Evolutionary conservation across 441 rosid species (phyloP).

Genomic region (Populus trichocarpa): DNA sequence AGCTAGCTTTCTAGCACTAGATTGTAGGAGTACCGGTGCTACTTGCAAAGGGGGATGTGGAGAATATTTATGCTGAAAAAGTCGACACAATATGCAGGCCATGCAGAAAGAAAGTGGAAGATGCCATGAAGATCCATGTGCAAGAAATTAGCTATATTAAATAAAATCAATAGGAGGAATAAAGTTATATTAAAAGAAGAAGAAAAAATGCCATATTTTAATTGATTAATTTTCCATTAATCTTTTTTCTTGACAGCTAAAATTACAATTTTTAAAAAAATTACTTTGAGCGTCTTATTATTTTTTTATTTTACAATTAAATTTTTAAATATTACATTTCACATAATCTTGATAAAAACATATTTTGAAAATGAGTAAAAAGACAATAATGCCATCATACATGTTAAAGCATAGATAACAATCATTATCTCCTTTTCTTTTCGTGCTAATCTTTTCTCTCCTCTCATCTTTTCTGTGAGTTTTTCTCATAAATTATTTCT

Average conservation of each 20-base stretch:
- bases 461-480: no score
- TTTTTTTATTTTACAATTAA: neutral
- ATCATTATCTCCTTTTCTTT: no score
- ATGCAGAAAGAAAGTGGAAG: slow-evolving; percentile 5
- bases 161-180: neutral
- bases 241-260: neutral
- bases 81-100: neutral
- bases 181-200: neutral
- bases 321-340: no score
- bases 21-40: neutral
- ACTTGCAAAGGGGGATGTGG: slow-evolving; percentile 4
- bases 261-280: no score
- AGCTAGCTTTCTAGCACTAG: neutral
- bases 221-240: neutral
- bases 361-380: no score
- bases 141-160: neutral
- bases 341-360: no score
- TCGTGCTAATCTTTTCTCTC: no score
- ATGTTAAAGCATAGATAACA: no score
- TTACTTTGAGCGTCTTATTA: no score
- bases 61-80: slow-evolving; percentile 14
- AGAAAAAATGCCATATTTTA: no score
- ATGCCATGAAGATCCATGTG: slow-evolving; percentile 6
- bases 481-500: no score
- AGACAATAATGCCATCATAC: no score